Evolutionary conservation across 306 rosid genomes (phyloP).

Genomic region (Medicago arabica): DNA sequence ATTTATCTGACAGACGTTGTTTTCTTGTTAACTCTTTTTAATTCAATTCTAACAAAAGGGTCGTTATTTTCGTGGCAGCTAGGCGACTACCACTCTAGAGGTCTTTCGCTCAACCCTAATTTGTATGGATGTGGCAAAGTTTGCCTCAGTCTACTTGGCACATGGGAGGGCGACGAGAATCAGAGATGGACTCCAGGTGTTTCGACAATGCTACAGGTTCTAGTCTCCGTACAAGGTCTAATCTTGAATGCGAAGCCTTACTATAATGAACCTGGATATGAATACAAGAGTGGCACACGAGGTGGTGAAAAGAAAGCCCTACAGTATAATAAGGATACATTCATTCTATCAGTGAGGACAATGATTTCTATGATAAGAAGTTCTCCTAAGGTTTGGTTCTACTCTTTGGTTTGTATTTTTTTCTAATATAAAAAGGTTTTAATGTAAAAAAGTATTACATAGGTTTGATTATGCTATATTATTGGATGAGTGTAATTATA

Average conservation of each 20-base stretch:
- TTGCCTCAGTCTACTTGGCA: slow-evolving; percentile 92
- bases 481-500: too few relatives aligned
- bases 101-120: slow-evolving; percentile 89
- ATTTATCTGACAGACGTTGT: background rate
- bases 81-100: slow-evolving; percentile 83
- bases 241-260: slow-evolving; percentile 56
- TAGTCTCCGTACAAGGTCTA: slow-evolving; percentile 91
- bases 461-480: too few relatives aligned
- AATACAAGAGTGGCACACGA: too few relatives aligned
- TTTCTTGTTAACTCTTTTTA: slow-evolving; percentile 21
- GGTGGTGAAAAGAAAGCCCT: too few relatives aligned
- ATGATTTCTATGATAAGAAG: slow-evolving; percentile 72
- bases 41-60: slow-evolving; percentile 35
- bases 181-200: slow-evolving; percentile 85
- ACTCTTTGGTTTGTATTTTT: slow-evolving; percentile 33
- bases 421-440: background rate
- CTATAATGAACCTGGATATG: too few relatives aligned
- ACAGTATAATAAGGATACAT: too few relatives aligned
- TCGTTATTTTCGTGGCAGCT: slow-evolving; percentile 49
- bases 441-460: too few relatives aligned
- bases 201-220: slow-evolving; percentile 86
- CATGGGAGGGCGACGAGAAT: slow-evolving; percentile 76
- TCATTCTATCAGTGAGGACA: slow-evolving; percentile 33
- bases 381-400: slow-evolving; percentile 79
- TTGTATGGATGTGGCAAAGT: slow-evolving; percentile 83